These are phyloP conservation scores for Aspergillus quadricinctus DNA, from an alignment of 2,329 filamentous ascomycete genomes.

Conservation along the genomic window DNA sequence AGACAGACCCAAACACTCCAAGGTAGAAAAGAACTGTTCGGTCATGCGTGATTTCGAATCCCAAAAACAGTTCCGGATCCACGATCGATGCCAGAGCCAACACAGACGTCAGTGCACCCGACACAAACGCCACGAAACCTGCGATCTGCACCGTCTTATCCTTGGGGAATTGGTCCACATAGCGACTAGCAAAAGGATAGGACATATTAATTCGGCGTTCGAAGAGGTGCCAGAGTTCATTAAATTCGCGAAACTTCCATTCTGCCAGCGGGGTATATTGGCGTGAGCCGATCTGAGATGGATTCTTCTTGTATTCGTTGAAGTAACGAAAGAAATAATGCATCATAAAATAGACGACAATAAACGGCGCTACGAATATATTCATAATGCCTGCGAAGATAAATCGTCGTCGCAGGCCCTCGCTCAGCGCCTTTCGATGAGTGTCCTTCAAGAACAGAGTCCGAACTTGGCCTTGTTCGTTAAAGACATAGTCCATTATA, in stretches of 20 bases:
- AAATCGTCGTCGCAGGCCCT: constrained; percentile 72
- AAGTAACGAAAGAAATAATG: constrained; percentile 95
- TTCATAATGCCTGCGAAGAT: constrained; percentile 81
- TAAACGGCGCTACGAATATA: constrained; percentile 78
- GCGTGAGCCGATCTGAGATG: constrained; percentile 76
- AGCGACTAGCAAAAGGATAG: constrained; percentile 84
- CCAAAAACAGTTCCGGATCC: constrained; percentile 84
- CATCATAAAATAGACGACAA: constrained; percentile 79
- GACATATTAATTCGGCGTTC: constrained; percentile 89
- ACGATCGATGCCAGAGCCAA: constrained; percentile 79
- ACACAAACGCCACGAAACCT: constrained; percentile 79
- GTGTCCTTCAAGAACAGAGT: constrained; percentile 81
- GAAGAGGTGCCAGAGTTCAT: constrained; percentile 90
- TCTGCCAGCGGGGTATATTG: constrained; percentile 90
- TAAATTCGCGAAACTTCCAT: constrained; percentile 99
- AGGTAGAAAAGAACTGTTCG: constrained; percentile 89
- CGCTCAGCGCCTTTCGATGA: constrained; percentile 72
- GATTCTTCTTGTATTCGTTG: constrained; percentile 95
- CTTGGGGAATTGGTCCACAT: constrained; percentile 95
- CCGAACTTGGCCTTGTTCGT: constrained; percentile 79
- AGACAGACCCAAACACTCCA: constrained; percentile 74
- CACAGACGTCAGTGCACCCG: constrained; percentile 80
- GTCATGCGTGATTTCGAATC: constrained; percentile 85
- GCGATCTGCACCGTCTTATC: constrained; percentile 84
- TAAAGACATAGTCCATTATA: constrained; percentile 91